Evolutionary conservation across 140 eudicot species (phyloP), one percentile per base, ranked within the genome.

Genomic region (Senecio squalidus): DNA sequence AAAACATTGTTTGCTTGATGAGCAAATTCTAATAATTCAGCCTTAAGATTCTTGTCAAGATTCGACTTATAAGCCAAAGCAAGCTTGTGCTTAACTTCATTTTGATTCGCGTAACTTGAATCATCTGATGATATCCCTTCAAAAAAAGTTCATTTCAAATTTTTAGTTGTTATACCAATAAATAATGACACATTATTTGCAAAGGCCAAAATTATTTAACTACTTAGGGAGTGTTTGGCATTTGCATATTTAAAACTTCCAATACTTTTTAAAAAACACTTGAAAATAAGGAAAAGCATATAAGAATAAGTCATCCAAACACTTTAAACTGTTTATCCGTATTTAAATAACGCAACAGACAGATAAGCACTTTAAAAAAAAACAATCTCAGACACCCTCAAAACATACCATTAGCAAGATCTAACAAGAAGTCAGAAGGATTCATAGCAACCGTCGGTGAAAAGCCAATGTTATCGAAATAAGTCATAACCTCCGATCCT

Each of bases 361-460:
- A 36, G 41, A 36, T 36, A 36, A 36, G 15, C 15, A 8, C 13
- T 36, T 36, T 8, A 36, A 36, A 8, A n/a, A n/a, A n/a, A 36
- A 36, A n/a, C 41, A 36, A 36, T 13, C 13, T 2, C 13, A 10
- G 13, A 36, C 41, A 36, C 41, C 41, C 41, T 36, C 3, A 8
- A 36, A 10, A 36, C 80, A 22, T 78, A 88, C 97, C 95, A 54
- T 77, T 89, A 3, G 97, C 89, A 64, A 89, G 86, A 72, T 89
- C 97, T 8, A 89, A 51, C 75, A 89, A 68, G 70, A 82, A 85
- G 51, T 89, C 97, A 0, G 95, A 73, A 33, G 97, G 93, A 47
- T 89, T 89, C 95, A 89, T 84, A 13, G 89, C 74, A 3, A 85
- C 80, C 0, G 69, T 69, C 9, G 95, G 93, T 3, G 84, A 69